Base-by-base conservation (phyloP, 495 filamentous ascomycete species). In the Pyrenopolyporus hunteri region DNA sequence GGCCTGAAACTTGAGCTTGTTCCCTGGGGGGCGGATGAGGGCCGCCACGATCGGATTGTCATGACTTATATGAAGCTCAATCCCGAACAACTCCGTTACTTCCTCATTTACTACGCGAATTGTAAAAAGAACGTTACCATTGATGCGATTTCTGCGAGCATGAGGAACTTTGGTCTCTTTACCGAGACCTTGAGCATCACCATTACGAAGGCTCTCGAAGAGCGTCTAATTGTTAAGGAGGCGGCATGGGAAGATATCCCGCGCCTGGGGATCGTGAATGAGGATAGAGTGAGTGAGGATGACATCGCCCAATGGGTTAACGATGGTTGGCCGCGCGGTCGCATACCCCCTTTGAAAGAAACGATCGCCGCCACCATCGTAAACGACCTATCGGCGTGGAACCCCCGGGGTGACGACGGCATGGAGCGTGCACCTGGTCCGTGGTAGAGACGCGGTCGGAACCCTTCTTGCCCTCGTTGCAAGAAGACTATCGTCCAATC, bases 51-150 rank as follows among this genome's bases (percentile, higher is more conserved):
- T n/a, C 51, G 53, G 23, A 67, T 71, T 11, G 73, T 76, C 31
- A 67, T 71, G 5, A 76, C 76, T 26, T 73, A 71, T 29, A 49
- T 62, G 47, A 78, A 76, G 66, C 69, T 80, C 1, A 44, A 42
- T 7, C 77, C 77, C 0, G 66, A 70, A 1, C 64, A 74, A 5
- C 57, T 80, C 8, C 62, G 73, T 25, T 64, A 73, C 20, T 66
- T 71, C 32, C 51, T 77, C n/a, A 59, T 64, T 9, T 46, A 64
- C 7, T 67, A 59, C 23, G 58, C 73, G 32, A 59, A 66, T 31
- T 74, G 70, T 23, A 62, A 70, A 16, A 73, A 70, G 31, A 44
- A 44, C 8, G 59, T 66, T 22, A 52, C 73, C 3, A 53, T 73
- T 6, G 32, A 45, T 13, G 62, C 64, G 8, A 44, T 71, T 6